Conservation (phyloP, 2,329 filamentous ascomycete species). For the Fusarium sp. region DNA sequence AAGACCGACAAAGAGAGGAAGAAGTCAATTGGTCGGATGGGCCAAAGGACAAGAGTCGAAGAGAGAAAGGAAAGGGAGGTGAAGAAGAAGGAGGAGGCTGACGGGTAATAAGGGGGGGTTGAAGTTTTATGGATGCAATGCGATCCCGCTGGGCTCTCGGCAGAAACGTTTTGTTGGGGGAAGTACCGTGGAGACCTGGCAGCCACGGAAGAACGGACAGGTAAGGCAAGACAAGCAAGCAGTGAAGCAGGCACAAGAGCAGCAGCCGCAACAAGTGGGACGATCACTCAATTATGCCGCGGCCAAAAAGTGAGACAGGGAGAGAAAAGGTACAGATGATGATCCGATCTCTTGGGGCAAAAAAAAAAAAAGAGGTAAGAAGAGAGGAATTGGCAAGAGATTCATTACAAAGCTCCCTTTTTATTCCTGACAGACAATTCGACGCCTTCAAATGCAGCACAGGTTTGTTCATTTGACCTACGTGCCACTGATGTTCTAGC, state of each 20-base stretch:
- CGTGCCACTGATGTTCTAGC: neutral
- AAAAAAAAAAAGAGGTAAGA: neutral
- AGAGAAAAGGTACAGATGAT: neutral
- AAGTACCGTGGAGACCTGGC: conserved; percentile 33
- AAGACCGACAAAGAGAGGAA: conserved; percentile 31
- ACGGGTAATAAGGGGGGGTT: conserved; percentile 30
- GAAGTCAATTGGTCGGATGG: conserved; percentile 36
- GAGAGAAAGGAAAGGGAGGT: conserved; percentile 3
- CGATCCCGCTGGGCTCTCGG: conserved; percentile 24
- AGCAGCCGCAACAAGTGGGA: conserved; percentile 31
- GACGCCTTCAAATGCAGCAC: neutral
- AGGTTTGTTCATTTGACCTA: neutral
- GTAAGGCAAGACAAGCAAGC: conserved; percentile 9
- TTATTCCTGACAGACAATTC: neutral
- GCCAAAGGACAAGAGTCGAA: conserved; percentile 8
- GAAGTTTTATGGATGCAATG: conserved; percentile 35
- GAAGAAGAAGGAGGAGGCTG: neutral
- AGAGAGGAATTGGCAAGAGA: neutral
- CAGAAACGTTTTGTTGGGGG: conserved; percentile 42
- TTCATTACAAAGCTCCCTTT: neutral
- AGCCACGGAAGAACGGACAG: conserved; percentile 14
- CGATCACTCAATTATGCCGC: conserved; percentile 21
- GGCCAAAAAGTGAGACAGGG: neutral
- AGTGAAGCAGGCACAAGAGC: conserved; percentile 19
- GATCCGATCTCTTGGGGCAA: neutral